Conservation (phyloP, 179 eudicot species). For the Actinidia chinensis region DNA sequence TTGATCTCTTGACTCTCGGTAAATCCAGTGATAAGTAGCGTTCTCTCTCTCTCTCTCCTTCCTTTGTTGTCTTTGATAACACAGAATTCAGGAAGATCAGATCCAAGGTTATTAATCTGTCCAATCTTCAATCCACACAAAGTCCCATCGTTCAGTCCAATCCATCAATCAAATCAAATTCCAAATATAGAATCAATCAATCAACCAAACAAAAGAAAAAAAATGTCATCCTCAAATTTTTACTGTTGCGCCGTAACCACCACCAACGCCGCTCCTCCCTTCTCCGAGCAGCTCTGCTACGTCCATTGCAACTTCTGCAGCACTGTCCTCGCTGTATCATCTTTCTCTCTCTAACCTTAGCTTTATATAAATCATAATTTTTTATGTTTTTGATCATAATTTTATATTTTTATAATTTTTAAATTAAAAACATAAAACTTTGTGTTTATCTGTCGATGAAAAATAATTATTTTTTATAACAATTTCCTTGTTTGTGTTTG, state of each 20-base stretch:
- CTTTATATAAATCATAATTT: too few species aligned
- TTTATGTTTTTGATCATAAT: too few species aligned
- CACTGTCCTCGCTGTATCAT: slow-evolving; percentile 82
- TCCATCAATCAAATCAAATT: slow-evolving; percentile 40
- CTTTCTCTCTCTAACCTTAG: neutral
- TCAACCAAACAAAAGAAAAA: neutral
- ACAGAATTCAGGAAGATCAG: slow-evolving; percentile 30
- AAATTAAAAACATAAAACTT: too few species aligned
- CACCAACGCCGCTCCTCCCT: slow-evolving; percentile 27
- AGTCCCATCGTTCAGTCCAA: slow-evolving; percentile 37
- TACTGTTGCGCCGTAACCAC: slow-evolving; percentile 42
- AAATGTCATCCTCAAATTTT: slow-evolving; percentile 43
- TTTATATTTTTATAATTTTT: too few species aligned
- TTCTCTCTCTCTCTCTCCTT: too few species aligned
- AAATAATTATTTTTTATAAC: too few species aligned
- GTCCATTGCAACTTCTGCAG: slow-evolving; percentile 82
- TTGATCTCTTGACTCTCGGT: too few species aligned
- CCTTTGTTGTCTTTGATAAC: too few species aligned
- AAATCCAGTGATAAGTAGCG: too few species aligned
- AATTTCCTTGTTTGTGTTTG: neutral
- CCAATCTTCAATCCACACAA: slow-evolving; percentile 21
- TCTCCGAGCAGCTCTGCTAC: slow-evolving; percentile 84
- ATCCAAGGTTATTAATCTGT: slow-evolving; percentile 43
- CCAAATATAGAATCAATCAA: neutral
- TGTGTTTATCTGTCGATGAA: too few species aligned